Base-by-base conservation (phyloP, 2,329 filamentous ascomycete genomes). In the Teratosphaeria viscida region DNA sequence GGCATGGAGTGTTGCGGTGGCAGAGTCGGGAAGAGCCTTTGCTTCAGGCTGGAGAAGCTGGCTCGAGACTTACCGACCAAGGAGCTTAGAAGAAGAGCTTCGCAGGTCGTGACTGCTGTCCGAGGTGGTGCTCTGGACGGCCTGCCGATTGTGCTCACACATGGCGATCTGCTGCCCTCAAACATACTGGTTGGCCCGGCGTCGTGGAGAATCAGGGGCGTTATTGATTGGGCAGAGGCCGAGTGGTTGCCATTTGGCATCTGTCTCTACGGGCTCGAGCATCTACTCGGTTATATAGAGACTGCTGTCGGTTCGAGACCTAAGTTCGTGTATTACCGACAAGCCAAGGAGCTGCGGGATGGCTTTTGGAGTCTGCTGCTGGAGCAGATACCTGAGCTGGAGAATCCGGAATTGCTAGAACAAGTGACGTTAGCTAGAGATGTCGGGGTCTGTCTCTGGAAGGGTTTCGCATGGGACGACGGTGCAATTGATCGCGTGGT, bases 171-270 rank as follows among this genome's bases (percentile, higher is more conserved):
- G 5, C 72, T 84, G 0, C 75, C 82, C 0, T 75, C 76, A 2
- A 87, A 87, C 61, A 77, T 87, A 52, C 76, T 86, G 66, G 74
- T 85, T 0, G 72, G 78, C 57, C 65, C 72, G 0, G 59, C 70
- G 1, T 75, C 75, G 0, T 81, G 79, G 57, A 58, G 64, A 2
- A 66, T 86, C 7, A 74, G 67, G 0, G 85, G 84, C 1, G 60
- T 87, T 0, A 75, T 87, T 0, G 85, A 87, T 66, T 87, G 84
- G 85, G 82, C 82, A 0, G 85, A 87, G 66, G 82, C 80, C 0
- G 84, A 86, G 66, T 78, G 74, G 61, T 68, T 85, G 8, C 84
- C 84, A 0, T 84, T 85, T 64, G 85, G 84, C 0, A 74, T 81
- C 2, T 80, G 79, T 29, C 69, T 85, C 52, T 86, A 85, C 64